phyloP scores from a whole-genome alignment of 805 yeast genomes.

The Saccharomycopsis amapae region DNA sequence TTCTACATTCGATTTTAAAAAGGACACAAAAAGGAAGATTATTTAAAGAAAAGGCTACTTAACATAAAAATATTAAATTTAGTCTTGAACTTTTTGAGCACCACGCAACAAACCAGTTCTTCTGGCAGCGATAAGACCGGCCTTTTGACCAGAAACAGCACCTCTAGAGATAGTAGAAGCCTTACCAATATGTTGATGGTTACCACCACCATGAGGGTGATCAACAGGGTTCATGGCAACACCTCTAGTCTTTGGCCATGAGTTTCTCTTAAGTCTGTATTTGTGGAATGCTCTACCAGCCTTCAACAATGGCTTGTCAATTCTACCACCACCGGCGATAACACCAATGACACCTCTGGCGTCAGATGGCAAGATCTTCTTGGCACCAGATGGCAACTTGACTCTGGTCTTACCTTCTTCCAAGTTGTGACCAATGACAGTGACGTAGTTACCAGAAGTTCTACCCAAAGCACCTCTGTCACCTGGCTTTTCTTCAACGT shows the following conservation, averaged over 20 bases:
- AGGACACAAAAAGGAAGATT: too few species aligned
- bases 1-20: too few species aligned
- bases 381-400: slow-evolving; percentile 98
- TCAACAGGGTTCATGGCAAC: slow-evolving; percentile 99
- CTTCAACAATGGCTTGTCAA: slow-evolving; percentile 98
- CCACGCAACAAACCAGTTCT: slow-evolving; percentile 99
- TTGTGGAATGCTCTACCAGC: slow-evolving; percentile 99
- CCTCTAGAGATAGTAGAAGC: slow-evolving; percentile 99
- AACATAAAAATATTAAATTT: slow-evolving; percentile 26
- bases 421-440: slow-evolving; percentile 98
- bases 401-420: slow-evolving; percentile 99
- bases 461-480: slow-evolving; percentile 99
- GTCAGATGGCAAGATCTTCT: slow-evolving; percentile 89
- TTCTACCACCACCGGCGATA: slow-evolving; percentile 99
- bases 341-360: slow-evolving; percentile 99
- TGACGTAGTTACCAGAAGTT: slow-evolving; percentile 99
- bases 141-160: slow-evolving; percentile 99
- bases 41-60: too few species aligned
- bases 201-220: slow-evolving; percentile 99
- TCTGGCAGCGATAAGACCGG: slow-evolving; percentile 99
- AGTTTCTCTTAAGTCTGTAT: slow-evolving; percentile 98
- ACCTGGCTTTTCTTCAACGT: slow-evolving; percentile 98
- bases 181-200: slow-evolving; percentile 99
- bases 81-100: slow-evolving; percentile 89
- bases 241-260: slow-evolving; percentile 99